These are phyloP conservation scores for Trichosporon coremiiforme DNA, from an alignment of 1,284 basidiomycete species.

Conservation along the genomic window DNA sequence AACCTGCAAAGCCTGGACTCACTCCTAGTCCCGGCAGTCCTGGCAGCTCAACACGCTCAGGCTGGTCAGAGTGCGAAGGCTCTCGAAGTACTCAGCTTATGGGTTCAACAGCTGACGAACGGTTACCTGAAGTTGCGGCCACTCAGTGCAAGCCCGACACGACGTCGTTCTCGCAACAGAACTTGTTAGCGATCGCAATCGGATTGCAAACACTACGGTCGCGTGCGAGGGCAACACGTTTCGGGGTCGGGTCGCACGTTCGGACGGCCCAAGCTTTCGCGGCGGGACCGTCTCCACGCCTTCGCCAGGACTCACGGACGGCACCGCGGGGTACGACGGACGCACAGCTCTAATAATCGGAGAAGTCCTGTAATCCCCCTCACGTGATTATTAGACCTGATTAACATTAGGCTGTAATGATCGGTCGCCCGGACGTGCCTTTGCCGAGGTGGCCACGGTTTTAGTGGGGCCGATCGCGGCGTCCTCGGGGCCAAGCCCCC, in stretches of 20 bases:
- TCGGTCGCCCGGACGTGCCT: conserved; percentile 2
- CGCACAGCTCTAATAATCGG: not conserved
- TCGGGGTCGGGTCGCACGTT: not conserved
- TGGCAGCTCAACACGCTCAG: no score
- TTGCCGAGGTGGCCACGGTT: not conserved
- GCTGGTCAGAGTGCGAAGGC: no score
- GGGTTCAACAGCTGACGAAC: no score
- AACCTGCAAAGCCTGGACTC: no score
- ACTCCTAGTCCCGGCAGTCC: no score
- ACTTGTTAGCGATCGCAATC: no score
- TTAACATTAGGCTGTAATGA: not conserved
- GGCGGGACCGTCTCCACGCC: not conserved
- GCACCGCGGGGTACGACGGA: conserved; percentile 17
- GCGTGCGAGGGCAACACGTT: not conserved
- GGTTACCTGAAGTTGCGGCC: no score
- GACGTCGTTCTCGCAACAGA: no score
- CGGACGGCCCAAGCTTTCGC: not conserved
- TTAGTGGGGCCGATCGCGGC: conserved; percentile 7
- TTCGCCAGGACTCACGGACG: not conserved
- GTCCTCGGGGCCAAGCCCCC: conserved; percentile 7
- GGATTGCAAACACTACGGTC: no score
- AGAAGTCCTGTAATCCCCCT: not conserved
- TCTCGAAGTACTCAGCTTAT: no score
- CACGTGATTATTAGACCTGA: not conserved
- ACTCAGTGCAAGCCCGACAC: no score